Conservation (phyloP, 495 filamentous ascomycete species). For the Hypoxylon lienhwacheense region DNA sequence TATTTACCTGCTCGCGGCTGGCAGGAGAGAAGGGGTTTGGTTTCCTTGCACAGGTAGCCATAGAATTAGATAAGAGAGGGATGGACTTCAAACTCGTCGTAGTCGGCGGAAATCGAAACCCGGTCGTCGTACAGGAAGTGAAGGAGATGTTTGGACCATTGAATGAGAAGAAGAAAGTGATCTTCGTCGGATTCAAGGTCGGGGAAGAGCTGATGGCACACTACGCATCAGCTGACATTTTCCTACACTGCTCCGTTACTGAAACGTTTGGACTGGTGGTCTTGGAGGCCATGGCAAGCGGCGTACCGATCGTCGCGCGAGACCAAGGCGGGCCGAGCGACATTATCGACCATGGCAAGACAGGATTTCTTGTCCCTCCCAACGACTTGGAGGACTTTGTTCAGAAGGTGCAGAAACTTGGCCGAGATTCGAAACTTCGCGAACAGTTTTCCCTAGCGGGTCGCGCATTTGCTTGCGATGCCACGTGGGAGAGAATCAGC, state of each 20-base stretch:
- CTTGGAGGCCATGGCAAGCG: constrained; percentile 67
- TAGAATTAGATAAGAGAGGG: constrained; percentile 52
- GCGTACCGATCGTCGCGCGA: constrained; percentile 63
- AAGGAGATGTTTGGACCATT: constrained; percentile 53
- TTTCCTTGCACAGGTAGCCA: constrained; percentile 57
- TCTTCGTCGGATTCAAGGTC: constrained; percentile 61
- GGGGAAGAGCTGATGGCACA: constrained; percentile 56
- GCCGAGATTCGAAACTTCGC: constrained; percentile 43
- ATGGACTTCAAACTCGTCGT: constrained; percentile 61
- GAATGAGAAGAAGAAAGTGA: constrained; percentile 48
- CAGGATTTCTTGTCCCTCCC: constrained; percentile 60
- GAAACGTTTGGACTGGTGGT: constrained; percentile 69
- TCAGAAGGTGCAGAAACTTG: constrained; percentile 45
- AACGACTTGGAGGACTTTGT: constrained; percentile 58
- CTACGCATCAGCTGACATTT: constrained; percentile 63
- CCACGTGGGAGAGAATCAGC: constrained; percentile 67
- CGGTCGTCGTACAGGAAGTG: constrained; percentile 57
- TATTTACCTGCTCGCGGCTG: constrained; percentile 61
- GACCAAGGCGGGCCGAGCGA: constrained; percentile 67
- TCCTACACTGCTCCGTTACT: constrained; percentile 66
- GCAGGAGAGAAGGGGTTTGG: constrained; percentile 68
- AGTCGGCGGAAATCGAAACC: constrained; percentile 64
- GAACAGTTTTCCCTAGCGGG: constrained; percentile 45
- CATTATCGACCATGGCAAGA: constrained; percentile 57
- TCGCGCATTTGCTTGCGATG: constrained; percentile 55